phyloP scores from a whole-genome alignment of 805 yeast genomes.

The Naumovozyma baii region DNA sequence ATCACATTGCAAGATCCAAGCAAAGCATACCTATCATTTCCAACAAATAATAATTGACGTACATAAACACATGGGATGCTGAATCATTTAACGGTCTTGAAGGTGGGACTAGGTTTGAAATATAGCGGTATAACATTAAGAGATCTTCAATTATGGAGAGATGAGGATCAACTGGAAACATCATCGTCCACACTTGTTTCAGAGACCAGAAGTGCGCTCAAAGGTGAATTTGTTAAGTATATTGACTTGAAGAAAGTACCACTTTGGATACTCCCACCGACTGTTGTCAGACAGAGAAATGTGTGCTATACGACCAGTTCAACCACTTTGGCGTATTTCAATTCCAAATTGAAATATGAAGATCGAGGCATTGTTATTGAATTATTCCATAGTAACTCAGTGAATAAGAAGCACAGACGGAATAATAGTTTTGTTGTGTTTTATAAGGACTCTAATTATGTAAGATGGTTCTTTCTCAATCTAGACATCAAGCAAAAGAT shows the following conservation, averaged over 20 bases:
- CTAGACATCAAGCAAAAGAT: conserved; percentile 4
- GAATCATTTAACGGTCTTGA: conserved; percentile 11
- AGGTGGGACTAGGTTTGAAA: conserved; percentile 15
- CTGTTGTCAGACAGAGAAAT: not conserved
- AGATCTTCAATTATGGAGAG: conserved; percentile 25
- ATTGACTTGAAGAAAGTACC: conserved; percentile 20
- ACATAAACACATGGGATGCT: no score
- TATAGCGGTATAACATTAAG: conserved; percentile 15
- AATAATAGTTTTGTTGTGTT: conserved; percentile 3
- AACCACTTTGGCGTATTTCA: conserved; percentile 22
- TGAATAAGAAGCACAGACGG: no score
- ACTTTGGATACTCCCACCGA: conserved; percentile 13
- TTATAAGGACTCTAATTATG: conserved; percentile 2
- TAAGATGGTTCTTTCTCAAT: conserved; percentile 9
- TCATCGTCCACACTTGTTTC: no score
- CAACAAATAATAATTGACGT: no score
- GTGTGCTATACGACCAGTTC: conserved; percentile 20
- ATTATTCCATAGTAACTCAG: no score
- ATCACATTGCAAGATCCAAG: no score
- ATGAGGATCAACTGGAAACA: conserved; percentile 1
- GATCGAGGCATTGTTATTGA: conserved; percentile 20
- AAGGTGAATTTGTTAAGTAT: conserved; percentile 15
- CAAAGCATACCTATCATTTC: no score
- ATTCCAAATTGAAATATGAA: conserved; percentile 16
- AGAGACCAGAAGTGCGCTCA: conserved; percentile 2